Evolutionary conservation across 192 early-diverging fungal genomes (phyloP), one percentile per base, ranked within the genome.

Genomic region (Geosiphon pyriformis): DNA sequence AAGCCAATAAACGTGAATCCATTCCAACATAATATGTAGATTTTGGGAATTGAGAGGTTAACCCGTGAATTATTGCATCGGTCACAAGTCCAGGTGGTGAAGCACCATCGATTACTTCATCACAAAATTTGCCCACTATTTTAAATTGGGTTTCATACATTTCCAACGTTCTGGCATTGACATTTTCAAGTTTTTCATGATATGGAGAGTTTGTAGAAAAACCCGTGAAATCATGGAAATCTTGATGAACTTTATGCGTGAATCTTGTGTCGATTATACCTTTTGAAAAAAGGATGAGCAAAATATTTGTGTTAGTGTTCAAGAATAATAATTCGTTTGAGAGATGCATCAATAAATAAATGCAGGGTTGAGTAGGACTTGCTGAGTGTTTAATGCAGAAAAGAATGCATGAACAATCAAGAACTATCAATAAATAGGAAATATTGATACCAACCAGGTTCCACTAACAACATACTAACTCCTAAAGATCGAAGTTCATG

Each of bases 1-100:
- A 10, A 42, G 63, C 63, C 23, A 65, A 25, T 23, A 54, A 2
- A 23, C 25, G 31, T 30, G 63, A 42, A 65, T 65, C 63, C 4
- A 65, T 32, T 49, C 63, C 63, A 52, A 65, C 63, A 55, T 65
- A 65, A 65, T 65, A 65, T 37, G 50, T 65, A 65, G 31, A 54
- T 54, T 65, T 65, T 4, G 63, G 63, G 23, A 31, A 65, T 30
- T 31, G 51, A n/a, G 63, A 26, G 18, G 52, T 65, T 29, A 65
- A 65, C 23, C 50, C 63, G 35, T 65, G 49, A 26, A 65, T 10
- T 23, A 65, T 65, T 1, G 63, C 63, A 55, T 65, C 63, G 32
- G 33, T 55, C 25, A 37, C 63, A 37, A 65, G 25, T 33, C 27
- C 52, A 6, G 63, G 50, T 23, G 63, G 63, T 3, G 26, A 20